Percentiles rank a stretch among this genome's conserved stretches.
Conservation (phyloP, 352 stramenopile species). For the Pythium apleroticum region DNA sequence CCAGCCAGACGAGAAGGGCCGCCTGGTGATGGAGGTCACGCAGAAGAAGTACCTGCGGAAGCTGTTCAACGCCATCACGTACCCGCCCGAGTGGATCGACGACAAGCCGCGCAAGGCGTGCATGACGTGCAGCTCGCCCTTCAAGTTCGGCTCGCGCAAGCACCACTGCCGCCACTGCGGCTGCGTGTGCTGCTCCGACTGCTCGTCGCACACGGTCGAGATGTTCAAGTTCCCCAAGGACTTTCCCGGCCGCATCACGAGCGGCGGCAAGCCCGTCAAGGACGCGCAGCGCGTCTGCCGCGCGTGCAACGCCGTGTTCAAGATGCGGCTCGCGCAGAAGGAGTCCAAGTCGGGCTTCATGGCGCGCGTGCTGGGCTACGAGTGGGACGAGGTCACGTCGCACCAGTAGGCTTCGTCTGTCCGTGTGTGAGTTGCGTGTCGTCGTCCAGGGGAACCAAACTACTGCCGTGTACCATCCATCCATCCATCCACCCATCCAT, state of each 20-base stretch:
- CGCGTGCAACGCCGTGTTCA: constrained; percentile 85
- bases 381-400: constrained; percentile 79
- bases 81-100: constrained; percentile 78
- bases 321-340: constrained; percentile 78
- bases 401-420: constrained; percentile 13
- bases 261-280: constrained; percentile 65
- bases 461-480: neutral
- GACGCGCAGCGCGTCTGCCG: constrained; percentile 81
- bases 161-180: constrained; percentile 88
- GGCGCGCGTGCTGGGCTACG: constrained; percentile 76
- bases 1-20: constrained; percentile 64
- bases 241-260: constrained; percentile 68
- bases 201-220: constrained; percentile 75
- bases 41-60: constrained; percentile 84
- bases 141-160: constrained; percentile 79
- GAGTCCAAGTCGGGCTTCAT: constrained; percentile 86
- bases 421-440: neutral
- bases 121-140: constrained; percentile 69
- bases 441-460: neutral
- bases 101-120: constrained; percentile 70
- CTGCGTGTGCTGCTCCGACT: constrained; percentile 84
- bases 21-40: constrained; percentile 73
- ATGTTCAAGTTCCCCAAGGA: constrained; percentile 84
- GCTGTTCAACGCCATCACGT: constrained; percentile 74
- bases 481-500: neutral